Conservation (phyloP, 306 rosid species). For the Chamaecrista fasciculata region DNA sequence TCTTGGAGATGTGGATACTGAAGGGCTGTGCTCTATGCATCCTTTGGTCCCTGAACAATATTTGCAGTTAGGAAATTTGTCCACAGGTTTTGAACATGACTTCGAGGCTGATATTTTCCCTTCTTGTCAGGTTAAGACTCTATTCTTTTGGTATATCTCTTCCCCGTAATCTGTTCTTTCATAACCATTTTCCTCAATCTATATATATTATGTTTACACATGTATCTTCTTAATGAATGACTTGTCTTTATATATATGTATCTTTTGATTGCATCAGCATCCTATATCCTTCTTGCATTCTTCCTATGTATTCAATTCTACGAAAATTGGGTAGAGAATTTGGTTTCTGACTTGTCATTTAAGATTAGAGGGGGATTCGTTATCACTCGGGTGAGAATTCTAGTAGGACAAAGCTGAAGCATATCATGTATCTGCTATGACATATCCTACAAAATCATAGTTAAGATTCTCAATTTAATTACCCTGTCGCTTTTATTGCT, state of each 20-base stretch:
- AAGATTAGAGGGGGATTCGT: background rate
- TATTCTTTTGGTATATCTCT: background rate
- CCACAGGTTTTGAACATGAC: constrained; percentile 35
- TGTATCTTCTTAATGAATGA: background rate
- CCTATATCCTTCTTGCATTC: background rate
- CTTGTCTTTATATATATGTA: background rate
- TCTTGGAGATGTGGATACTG: constrained; percentile 21
- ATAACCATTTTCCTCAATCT: background rate
- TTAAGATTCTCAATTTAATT: no score
- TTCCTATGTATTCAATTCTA: background rate
- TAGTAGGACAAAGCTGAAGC: background rate
- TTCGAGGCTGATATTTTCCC: constrained; percentile 41
- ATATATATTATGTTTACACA: background rate
- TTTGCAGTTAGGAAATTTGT: constrained; percentile 29
- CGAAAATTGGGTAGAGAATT: background rate
- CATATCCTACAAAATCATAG: background rate
- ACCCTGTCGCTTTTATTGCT: no score
- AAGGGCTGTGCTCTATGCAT: constrained; percentile 16
- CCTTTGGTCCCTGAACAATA: constrained; percentile 33
- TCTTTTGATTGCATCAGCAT: background rate
- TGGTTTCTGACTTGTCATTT: background rate
- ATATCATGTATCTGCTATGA: background rate
- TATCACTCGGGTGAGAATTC: background rate
- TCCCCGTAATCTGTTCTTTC: background rate
- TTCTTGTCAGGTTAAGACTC: constrained; percentile 48